Percentiles rank a stretch among this genome's conserved stretches.
Conservation (phyloP, 441 rosid genomes). For the Pelargonium citronellum region DNA sequence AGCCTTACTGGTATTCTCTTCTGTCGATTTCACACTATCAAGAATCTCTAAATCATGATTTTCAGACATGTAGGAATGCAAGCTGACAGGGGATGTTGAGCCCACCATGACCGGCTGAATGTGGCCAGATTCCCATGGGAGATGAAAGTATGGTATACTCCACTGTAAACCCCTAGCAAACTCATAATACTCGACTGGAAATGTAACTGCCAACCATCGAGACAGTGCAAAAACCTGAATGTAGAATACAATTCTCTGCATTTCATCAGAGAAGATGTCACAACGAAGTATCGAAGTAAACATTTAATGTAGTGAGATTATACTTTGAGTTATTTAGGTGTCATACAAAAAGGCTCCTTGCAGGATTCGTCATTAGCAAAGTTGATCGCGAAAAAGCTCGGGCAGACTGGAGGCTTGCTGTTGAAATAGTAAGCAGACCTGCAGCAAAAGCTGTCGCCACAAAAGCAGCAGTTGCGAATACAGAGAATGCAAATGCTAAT, state of each 20-base stretch:
- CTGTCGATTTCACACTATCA: slow-evolving; percentile 21
- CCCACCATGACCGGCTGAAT: slow-evolving; percentile 53
- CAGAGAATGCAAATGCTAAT: slow-evolving; percentile 43
- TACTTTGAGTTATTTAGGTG: not conserved
- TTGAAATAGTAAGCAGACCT: slow-evolving; percentile 72
- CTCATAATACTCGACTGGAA: slow-evolving; percentile 76
- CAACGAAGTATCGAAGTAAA: no score
- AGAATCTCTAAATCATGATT: slow-evolving; percentile 24
- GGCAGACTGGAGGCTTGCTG: slow-evolving; percentile 67
- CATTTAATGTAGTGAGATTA: not conserved
- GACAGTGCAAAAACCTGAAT: slow-evolving; percentile 86
- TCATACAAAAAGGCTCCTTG: slow-evolving; percentile 76
- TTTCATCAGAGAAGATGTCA: slow-evolving; percentile 13
- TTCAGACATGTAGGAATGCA: slow-evolving; percentile 39
- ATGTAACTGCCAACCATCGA: slow-evolving; percentile 64
- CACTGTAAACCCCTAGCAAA: slow-evolving; percentile 64
- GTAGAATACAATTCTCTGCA: slow-evolving; percentile 77
- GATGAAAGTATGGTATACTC: slow-evolving; percentile 85
- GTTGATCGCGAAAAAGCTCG: slow-evolving; percentile 61
- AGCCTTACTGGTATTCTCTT: slow-evolving; percentile 29
- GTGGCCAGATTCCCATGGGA: slow-evolving; percentile 77
- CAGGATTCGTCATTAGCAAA: slow-evolving; percentile 52
- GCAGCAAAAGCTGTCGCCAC: slow-evolving; percentile 50
- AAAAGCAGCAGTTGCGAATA: slow-evolving; percentile 50
- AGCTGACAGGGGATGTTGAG: slow-evolving; percentile 37